Evolutionary conservation across 805 yeast genomes (phyloP), one percentile per base, ranked within the genome.

Genomic region (Monosporozyma unispora): DNA sequence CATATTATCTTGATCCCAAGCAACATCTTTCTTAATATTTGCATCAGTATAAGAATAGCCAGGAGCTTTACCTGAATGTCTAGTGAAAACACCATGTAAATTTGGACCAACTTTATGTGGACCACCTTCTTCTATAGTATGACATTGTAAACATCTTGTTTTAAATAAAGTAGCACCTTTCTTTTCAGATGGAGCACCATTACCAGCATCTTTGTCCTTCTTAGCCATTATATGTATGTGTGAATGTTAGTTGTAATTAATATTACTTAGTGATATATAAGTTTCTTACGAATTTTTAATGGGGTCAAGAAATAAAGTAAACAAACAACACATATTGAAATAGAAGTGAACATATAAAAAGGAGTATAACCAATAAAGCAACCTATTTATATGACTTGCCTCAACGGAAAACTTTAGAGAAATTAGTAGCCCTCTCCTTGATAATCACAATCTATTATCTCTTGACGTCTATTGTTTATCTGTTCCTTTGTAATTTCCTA

Each of bases 61-160:
- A 51, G 73, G 84, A 66, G 95, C 96, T 69, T 77, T 73, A 73
- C 99, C 99, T 47, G 97, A 85, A 60, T 76, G 70, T 79, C 99
- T 88, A 68, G 95, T 95, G 57, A 93, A 78, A 61, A 93, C 76
- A 74, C 97, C 99, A 75, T 87, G 85, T 71, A 93, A 84, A 75
- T 91, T 93, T 70, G 99, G 99, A 73, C 99, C 99, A 66, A 91
- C 97, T 81, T 93, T 93, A 86, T 91, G 82, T 62, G 97, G 91
- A 57, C 96, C 98, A 68, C 96, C 96, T 55, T 76, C 78, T 73
- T 91, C 98, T 59, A 84, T 83, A 65, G 98, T 91, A 84, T 93
- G 99, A 75, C 99, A 93, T 79, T 93, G 98, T 63, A 89, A 79
- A 76, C 99, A 93, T 84, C 99, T 89, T 59, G 98, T 93, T 79